Conservation (phyloP, 78 protist genomes). For the Isochrysis galbana region DNA sequence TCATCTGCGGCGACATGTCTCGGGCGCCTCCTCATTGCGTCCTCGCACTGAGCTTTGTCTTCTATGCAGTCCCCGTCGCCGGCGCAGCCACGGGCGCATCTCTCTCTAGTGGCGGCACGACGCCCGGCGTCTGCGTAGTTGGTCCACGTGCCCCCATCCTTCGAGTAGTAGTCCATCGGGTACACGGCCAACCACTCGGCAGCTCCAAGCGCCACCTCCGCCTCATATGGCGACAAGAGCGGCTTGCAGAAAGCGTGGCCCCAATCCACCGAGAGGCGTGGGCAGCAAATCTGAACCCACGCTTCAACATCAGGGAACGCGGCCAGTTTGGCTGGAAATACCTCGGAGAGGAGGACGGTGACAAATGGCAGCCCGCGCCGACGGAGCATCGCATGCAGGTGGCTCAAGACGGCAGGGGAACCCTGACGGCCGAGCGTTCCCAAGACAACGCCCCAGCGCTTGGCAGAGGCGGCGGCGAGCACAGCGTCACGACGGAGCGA, state of each 20-base stretch:
- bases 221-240: constrained; percentile 90
- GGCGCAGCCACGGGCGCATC: background rate
- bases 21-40: background rate
- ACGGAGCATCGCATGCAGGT: background rate
- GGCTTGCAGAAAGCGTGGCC: constrained; percentile 84
- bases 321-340: constrained; percentile 87
- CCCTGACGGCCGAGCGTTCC: constrained; percentile 98
- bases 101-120: background rate
- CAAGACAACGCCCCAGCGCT: constrained; percentile 55
- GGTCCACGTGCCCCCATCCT: constrained; percentile 71
- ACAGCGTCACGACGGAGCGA: constrained; percentile 59
- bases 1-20: no score
- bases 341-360: constrained; percentile 25
- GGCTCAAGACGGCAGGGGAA: constrained; percentile 67
- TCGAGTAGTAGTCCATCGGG: constrained; percentile 93
- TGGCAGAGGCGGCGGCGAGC: constrained; percentile 15
- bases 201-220: constrained; percentile 78
- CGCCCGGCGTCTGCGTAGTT: background rate
- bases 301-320: constrained; percentile 75
- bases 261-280: constrained; percentile 98
- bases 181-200: constrained; percentile 75
- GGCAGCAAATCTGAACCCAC: constrained; percentile 74
- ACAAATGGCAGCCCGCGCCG: background rate
- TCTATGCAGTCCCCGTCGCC: background rate
- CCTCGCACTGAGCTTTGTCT: background rate